Evolutionary conservation across 176 grass and related monocot species (phyloP), one percentile per base, ranked within the genome.

Genomic region (Aegilops tauschii): DNA sequence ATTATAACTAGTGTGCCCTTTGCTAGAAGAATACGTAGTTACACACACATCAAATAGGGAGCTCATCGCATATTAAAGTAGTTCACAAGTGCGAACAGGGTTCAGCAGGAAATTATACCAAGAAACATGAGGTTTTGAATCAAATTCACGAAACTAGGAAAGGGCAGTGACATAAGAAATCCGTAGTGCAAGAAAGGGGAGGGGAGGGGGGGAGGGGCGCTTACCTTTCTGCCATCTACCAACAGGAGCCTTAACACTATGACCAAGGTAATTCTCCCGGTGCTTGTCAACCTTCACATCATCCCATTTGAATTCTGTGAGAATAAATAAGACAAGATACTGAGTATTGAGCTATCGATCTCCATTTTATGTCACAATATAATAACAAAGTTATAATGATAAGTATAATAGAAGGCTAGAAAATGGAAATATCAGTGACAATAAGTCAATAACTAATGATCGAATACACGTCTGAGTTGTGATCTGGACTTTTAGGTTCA

Each of bases 191-290:
- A 6, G 14, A 54, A 16, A 5, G 27, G 44, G 58, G 9, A n/a
- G 73, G 9, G 2, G 13, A 27, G 25, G 45, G 31, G 29, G 16
- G 71, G 21, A 3, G 10, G n/a, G 44, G 58, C 18, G 86, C 37
- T 74, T 91, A 98, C 96, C 96, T 94, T 98, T 98, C 80, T 98
- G 96, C 96, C 96, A 98, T 96, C 96, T 90, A 73, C 96, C 96
- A 85, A 98, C 96, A 80, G 96, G 82, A 82, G 96, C 96, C 71
- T 94, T 98, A 44, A 98, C 66, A 32, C 96, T 98, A 76, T 98
- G 96, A 56, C 96, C 96, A 28, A 98, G 73, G 89, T 98, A 98
- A 78, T 98, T 98, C 82, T 98, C 96, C 62, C 96, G 78, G 86
- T 98, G 93, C 86, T 98, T 98, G 84, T 98, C 96, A 90, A 87